Conservation (phyloP, 2,329 filamentous ascomycete species). For the Alternaria triticina region DNA sequence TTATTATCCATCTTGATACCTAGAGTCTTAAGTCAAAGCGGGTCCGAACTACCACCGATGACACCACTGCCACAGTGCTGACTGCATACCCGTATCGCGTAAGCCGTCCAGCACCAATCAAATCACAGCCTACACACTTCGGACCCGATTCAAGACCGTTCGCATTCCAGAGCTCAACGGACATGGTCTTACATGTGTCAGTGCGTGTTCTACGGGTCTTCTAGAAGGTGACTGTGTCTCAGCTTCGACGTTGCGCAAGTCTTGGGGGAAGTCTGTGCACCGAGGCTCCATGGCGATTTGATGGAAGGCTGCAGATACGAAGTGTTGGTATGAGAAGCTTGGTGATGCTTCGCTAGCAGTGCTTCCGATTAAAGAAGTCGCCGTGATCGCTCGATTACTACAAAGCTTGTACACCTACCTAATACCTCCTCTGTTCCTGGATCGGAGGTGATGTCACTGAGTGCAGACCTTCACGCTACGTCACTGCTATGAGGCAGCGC, state of each 20-base stretch:
- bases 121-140: neutral
- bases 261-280: neutral
- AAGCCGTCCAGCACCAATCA: neutral
- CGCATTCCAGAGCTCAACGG: neutral
- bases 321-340: neutral
- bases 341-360: neutral
- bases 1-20: neutral
- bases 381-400: neutral
- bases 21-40: neutral
- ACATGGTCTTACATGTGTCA: neutral
- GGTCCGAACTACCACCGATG: neutral
- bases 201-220: neutral
- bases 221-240: constrained; percentile 1
- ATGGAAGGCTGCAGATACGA: neutral
- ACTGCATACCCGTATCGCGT: neutral
- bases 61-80: neutral
- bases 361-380: neutral
- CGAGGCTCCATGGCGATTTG: neutral
- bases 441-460: neutral
- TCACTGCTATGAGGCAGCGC: neutral
- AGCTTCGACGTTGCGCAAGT: neutral
- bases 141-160: neutral
- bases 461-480: neutral
- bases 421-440: neutral
- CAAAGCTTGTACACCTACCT: neutral